Conservation (phyloP, 78 protist genomes). For the Chrysochromulina tobinii region DNA sequence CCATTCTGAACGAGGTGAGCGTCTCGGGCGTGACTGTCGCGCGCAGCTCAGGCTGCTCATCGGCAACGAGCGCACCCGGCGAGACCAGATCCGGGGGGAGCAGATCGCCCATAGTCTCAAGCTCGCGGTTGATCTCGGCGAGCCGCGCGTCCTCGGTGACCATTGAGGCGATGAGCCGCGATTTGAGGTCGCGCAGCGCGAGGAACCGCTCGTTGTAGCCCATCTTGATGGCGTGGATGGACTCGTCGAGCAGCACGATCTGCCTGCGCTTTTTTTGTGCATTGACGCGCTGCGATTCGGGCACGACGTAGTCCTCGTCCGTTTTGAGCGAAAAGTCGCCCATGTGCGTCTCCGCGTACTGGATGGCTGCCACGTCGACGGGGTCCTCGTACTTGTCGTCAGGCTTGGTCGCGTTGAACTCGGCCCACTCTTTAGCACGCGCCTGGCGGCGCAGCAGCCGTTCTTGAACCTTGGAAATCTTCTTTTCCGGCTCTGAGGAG, state of each 20-base stretch:
- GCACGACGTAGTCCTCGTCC: slow-evolving; percentile 63
- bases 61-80: too few species aligned
- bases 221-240: slow-evolving; percentile 47
- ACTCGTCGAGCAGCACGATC: slow-evolving; percentile 63
- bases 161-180: slow-evolving; percentile 29
- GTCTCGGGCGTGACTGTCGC: neutral
- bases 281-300: slow-evolving; percentile 64
- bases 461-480: neutral
- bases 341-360: slow-evolving; percentile 46
- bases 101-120: too few species aligned
- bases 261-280: slow-evolving; percentile 71
- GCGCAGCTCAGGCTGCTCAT: slow-evolving; percentile 39
- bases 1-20: slow-evolving; percentile 1
- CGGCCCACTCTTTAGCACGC: slow-evolving; percentile 29
- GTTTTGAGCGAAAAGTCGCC: slow-evolving; percentile 73
- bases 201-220: slow-evolving; percentile 33
- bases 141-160: slow-evolving; percentile 1
- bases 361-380: slow-evolving; percentile 43
- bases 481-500: neutral
- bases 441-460: neutral
- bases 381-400: slow-evolving; percentile 62
- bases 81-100: too few species aligned
- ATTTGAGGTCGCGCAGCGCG: slow-evolving; percentile 66
- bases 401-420: slow-evolving; percentile 33
- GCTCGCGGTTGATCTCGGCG: slow-evolving; percentile 35